Base-by-base conservation (phyloP, 352 stramenopile genomes). In the Phytopythium oedochilum region DNA sequence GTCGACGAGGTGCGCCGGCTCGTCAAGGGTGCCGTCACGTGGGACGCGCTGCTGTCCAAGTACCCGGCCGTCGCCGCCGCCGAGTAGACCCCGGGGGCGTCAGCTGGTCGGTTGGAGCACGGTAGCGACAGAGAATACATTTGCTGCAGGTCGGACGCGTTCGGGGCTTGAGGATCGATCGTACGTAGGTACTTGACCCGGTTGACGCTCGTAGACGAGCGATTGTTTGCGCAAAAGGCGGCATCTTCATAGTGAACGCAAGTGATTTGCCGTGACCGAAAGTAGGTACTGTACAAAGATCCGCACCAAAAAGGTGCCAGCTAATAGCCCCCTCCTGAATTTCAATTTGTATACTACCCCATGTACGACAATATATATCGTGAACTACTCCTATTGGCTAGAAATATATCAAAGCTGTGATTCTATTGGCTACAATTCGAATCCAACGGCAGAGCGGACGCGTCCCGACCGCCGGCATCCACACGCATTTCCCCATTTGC, bases 1-100 rank as follows among this genome's bases (percentile, higher is more conserved):
- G 80, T 98, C 53, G 39, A 62, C 34, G 71, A 95, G 28, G 80
- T 98, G 55, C 90, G 84, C 71, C 77, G 83, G 56, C 78, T 98
- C 36, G 83, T 97, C 58, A 91, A 96, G 67, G 79, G 83, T 55
- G 73, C 68, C 55, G 64, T 77, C 34, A 81, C 85, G 29, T 98
- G 93, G 93, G 68, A 89, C 52, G 68, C 91, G 54, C 67, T 96
- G 36, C 68, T 77, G 32, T 60, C 75, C 49, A 85, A 84, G 55
- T 97, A 97, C 71, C 84, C 87, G 39, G 73, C 91, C 29, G 88
- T 97, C 47, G 78, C 60, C 26, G 53, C 53, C 25, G 55, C 64
- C 29, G 68, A 72, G 45, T 51, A 51, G 39, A 45, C 20, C 9
- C n/a, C n/a, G n/a, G n/a, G n/a, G n/a, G n/a, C 39, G 39, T 17